phyloP scores from a whole-genome alignment of 225 moss, liverwort and hornwort species.

The Sphagnum tenellum region DNA sequence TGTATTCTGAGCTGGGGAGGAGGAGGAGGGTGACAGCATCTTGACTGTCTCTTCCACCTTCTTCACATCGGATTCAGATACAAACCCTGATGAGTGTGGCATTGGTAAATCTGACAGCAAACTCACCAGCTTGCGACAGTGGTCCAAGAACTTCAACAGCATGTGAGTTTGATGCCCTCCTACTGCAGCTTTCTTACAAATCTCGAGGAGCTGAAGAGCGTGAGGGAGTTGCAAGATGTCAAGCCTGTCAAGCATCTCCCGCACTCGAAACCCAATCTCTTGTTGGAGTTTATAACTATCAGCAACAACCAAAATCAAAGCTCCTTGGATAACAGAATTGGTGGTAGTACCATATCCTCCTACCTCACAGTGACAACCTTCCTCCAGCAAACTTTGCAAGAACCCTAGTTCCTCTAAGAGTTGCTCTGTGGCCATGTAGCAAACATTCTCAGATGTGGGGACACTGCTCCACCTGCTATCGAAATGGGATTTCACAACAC shows the following conservation, averaged over 20 bases:
- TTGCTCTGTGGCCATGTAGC: slow-evolving; percentile 23
- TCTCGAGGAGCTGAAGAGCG: slow-evolving; percentile 24
- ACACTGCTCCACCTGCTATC: background rate
- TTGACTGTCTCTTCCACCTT: slow-evolving; percentile 31
- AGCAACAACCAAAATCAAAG: slow-evolving; percentile 36
- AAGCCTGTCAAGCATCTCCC: slow-evolving; percentile 25
- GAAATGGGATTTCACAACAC: background rate
- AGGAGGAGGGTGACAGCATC: no score
- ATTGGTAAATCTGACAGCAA: slow-evolving; percentile 26
- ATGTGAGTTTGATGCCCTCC: slow-evolving; percentile 15
- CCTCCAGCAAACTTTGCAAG: slow-evolving; percentile 30
- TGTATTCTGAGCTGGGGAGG: slow-evolving; percentile 8
- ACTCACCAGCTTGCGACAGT: slow-evolving; percentile 23
- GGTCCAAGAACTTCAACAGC: slow-evolving; percentile 21
- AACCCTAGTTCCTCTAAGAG: slow-evolving; percentile 20
- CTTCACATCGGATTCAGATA: slow-evolving; percentile 24
- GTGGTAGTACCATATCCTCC: slow-evolving; percentile 15
- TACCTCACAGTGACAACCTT: slow-evolving; percentile 26
- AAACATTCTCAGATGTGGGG: slow-evolving; percentile 7
- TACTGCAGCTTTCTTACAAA: slow-evolving; percentile 20
- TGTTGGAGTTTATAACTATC: slow-evolving; percentile 36
- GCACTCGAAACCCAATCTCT: slow-evolving; percentile 23
- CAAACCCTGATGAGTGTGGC: slow-evolving; percentile 5
- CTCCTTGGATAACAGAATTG: slow-evolving; percentile 25
- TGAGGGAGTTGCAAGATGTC: slow-evolving; percentile 20